These are phyloP conservation scores for Linanthus parryae DNA, from an alignment of 148 eudicot species.

Conservation along the genomic window DNA sequence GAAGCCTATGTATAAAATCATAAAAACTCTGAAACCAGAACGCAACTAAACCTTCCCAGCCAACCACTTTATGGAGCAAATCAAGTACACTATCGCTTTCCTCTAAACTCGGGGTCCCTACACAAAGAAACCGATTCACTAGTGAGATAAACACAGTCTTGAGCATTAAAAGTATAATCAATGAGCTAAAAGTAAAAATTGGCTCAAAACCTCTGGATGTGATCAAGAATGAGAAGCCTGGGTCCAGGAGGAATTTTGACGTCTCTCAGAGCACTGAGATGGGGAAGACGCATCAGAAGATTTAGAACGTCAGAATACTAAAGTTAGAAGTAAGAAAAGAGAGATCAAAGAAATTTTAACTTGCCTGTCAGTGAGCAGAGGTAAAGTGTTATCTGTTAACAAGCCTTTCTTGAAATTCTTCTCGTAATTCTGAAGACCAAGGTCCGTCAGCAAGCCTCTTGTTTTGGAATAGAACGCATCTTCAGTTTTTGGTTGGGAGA, in stretches of 20 bases:
- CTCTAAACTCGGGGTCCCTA: constrained; percentile 12
- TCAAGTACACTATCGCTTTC: neutral
- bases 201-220: constrained; percentile 76
- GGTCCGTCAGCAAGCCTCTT: constrained; percentile 55
- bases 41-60: neutral
- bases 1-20: too few relatives aligned
- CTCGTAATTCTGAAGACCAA: constrained; percentile 81
- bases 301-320: neutral
- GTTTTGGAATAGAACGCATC: constrained; percentile 63
- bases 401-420: constrained; percentile 88
- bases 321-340: neutral
- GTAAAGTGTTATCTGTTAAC: constrained; percentile 72
- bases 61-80: neutral
- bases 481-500: constrained; percentile 62
- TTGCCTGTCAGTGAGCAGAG: constrained; percentile 86
- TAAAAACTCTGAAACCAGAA: neutral
- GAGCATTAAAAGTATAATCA: too few relatives aligned
- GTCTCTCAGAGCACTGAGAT: constrained; percentile 84
- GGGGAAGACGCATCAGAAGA: neutral
- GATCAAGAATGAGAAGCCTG: constrained; percentile 92
- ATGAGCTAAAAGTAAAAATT: too few relatives aligned
- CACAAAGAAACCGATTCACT: constrained; percentile 2
- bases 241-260: constrained; percentile 93
- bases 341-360: too few relatives aligned
- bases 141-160: neutral